Evolutionary conservation across 1,284 basidiomycete genomes (phyloP).

Genomic region (Moesziomyces parantarcticus): DNA sequence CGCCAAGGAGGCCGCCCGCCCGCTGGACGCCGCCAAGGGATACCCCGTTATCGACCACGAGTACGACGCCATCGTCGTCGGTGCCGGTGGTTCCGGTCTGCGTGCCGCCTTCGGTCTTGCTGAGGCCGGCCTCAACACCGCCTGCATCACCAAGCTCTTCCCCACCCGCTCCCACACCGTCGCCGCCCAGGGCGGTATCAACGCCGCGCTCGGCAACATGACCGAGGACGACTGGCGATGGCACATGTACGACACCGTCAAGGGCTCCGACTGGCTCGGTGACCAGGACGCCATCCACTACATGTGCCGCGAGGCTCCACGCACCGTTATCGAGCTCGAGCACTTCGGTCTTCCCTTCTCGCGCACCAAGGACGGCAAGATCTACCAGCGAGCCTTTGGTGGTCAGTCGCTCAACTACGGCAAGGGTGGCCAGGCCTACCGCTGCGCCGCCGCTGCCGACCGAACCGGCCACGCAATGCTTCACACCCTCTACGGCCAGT

Average conservation of each 20-base stretch:
- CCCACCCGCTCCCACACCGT: conserved; percentile 99
- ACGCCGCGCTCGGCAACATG: conserved; percentile 94
- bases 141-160: conserved; percentile 97
- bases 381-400: conserved; percentile 99
- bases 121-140: conserved; percentile 93
- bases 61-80: conserved; percentile 67
- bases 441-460: conserved; percentile 97
- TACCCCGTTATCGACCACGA: conserved; percentile 96
- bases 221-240: conserved; percentile 89
- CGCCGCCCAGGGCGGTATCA: conserved; percentile 99
- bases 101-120: conserved; percentile 98
- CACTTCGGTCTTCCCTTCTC: conserved; percentile 99
- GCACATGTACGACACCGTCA: conserved; percentile 99
- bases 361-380: conserved; percentile 98
- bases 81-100: conserved; percentile 97
- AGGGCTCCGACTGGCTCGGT: conserved; percentile 99
- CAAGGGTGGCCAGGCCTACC: conserved; percentile 99
- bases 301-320: conserved; percentile 96
- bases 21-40: conserved; percentile 70
- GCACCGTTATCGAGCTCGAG: conserved; percentile 94
- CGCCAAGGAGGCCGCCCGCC: conserved; percentile 79
- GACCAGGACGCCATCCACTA: conserved; percentile 99
- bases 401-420: conserved; percentile 97
- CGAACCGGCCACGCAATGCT: conserved; percentile 98
- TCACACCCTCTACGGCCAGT: conserved; percentile 98